phyloP scores from a whole-genome alignment of 1,139 yeast genomes.

The Candida tetrigidarum region DNA sequence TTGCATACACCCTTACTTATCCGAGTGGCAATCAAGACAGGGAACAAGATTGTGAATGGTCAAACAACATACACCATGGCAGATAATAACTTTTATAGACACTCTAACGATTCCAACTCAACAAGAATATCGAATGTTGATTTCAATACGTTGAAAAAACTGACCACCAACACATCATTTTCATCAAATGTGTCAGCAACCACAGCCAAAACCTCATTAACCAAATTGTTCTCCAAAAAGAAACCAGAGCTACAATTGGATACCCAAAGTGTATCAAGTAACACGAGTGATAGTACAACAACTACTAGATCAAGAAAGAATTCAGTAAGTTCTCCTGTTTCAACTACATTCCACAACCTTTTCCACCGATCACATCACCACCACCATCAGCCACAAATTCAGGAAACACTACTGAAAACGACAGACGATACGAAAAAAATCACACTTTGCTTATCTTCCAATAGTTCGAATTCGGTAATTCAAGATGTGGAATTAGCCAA shows the following conservation, averaged over 20 bases:
- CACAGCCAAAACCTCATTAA: constrained; percentile 31
- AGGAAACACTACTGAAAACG: constrained; percentile 5
- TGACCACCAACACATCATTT: constrained; percentile 36
- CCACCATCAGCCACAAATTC: constrained; percentile 15
- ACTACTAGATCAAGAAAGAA: constrained; percentile 23
- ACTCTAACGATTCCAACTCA: constrained; percentile 26
- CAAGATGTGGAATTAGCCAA: constrained; percentile 39
- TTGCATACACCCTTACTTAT: no score
- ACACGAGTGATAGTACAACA: constrained; percentile 12
- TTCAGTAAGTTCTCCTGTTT: constrained; percentile 39
- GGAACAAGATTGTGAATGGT: no score
- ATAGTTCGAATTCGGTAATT: constrained; percentile 45
- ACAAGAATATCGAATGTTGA: constrained; percentile 41
- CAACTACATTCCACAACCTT: constrained; percentile 37
- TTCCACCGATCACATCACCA: constrained; percentile 35
- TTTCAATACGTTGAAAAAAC: constrained; percentile 42
- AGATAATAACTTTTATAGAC: constrained; percentile 20
- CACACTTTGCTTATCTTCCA: constrained; percentile 41
- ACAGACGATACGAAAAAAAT: constrained; percentile 22
- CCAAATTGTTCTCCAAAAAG: constrained; percentile 31
- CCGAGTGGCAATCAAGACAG: no score
- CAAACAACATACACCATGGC: no score
- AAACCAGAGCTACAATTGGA: constrained; percentile 36
- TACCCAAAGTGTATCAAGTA: constrained; percentile 33
- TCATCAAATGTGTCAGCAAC: constrained; percentile 27